Evolutionary conservation across 2,329 filamentous ascomycete species (phyloP).

Genomic region (Sarocladium oryzae): DNA sequence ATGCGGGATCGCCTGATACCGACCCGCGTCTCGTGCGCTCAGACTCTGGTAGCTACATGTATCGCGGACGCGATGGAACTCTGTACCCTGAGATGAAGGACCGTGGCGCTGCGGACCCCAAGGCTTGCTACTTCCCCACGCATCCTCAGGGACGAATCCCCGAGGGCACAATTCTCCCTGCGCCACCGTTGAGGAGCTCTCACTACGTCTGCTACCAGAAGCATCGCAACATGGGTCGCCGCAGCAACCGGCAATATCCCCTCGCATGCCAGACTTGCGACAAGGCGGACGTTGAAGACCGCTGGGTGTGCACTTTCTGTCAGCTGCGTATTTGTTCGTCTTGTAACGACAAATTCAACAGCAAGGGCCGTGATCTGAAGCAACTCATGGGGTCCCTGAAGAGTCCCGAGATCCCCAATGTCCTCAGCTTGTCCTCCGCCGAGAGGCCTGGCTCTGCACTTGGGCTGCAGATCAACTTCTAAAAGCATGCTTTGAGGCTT

Average conservation of each 20-base stretch:
- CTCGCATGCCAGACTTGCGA: slow-evolving; percentile 49
- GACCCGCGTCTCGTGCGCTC: slow-evolving; percentile 26
- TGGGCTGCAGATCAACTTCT: slow-evolving; percentile 13
- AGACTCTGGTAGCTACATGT: slow-evolving; percentile 27
- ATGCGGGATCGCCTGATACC: slow-evolving; percentile 12
- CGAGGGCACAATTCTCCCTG: slow-evolving; percentile 32
- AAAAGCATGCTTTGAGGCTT: too few species aligned
- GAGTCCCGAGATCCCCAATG: slow-evolving; percentile 1
- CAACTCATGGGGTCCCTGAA: slow-evolving; percentile 31
- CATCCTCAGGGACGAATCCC: slow-evolving; percentile 21
- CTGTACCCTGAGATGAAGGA: slow-evolving; percentile 35
- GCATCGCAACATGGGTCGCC: slow-evolving; percentile 42
- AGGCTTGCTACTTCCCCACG: slow-evolving; percentile 31
- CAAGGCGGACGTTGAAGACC: slow-evolving; percentile 35
- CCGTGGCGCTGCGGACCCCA: slow-evolving; percentile 26
- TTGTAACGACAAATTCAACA: slow-evolving; percentile 37
- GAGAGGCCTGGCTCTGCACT: slow-evolving; percentile 17
- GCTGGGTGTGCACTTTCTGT: slow-evolving; percentile 44
- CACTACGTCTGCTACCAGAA: slow-evolving; percentile 40
- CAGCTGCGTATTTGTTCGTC: slow-evolving; percentile 43
- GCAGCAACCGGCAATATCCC: slow-evolving; percentile 42
- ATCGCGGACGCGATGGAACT: slow-evolving; percentile 31
- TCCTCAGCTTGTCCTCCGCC: slow-evolving; percentile 15
- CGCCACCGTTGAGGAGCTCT: slow-evolving; percentile 36
- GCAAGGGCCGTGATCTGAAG: slow-evolving; percentile 36